Percentiles rank a stretch among this genome's conserved stretches.
Conservation (phyloP, 106 monocot genomes). For the Dendrobium huoshanense region DNA sequence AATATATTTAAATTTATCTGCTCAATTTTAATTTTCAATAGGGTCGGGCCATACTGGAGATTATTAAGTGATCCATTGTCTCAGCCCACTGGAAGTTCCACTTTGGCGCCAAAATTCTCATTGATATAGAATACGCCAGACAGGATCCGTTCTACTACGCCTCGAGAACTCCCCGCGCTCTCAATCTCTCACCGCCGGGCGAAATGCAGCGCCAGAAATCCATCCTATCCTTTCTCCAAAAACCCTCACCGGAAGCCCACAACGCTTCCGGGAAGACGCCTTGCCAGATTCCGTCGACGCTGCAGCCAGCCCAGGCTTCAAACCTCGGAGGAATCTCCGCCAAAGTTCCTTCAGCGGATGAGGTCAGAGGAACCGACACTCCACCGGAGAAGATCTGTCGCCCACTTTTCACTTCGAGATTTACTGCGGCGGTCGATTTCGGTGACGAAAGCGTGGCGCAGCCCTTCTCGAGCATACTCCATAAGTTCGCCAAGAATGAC, state of each 20-base stretch:
- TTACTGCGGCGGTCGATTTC: not conserved
- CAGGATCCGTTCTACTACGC: too few relatives aligned
- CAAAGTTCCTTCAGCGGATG: slow-evolving; percentile 14
- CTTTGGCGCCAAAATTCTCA: too few relatives aligned
- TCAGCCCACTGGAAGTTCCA: too few relatives aligned
- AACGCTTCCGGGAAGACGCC: not conserved
- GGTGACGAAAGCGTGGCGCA: not conserved
- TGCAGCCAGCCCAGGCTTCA: not conserved
- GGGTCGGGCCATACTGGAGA: too few relatives aligned
- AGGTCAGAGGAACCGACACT: slow-evolving; percentile 53
- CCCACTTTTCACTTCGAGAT: slow-evolving; percentile 5
- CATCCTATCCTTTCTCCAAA: slow-evolving; percentile 71
- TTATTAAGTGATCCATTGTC: too few relatives aligned
- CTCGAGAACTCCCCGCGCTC: too few relatives aligned
- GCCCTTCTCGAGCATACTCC: slow-evolving; percentile 49
- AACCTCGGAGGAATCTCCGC: not conserved
- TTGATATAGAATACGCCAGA: too few relatives aligned
- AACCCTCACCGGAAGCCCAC: slow-evolving; percentile 25
- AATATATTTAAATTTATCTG: too few relatives aligned
- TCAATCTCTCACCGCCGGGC: not conserved
- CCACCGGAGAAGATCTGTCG: slow-evolving; percentile 51
- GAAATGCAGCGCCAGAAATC: slow-evolving; percentile 65
- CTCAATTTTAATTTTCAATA: too few relatives aligned
- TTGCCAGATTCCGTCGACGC: not conserved
- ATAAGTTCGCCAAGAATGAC: slow-evolving; percentile 47